Evolutionary conservation across 2,329 filamentous ascomycete species (phyloP).

Genomic region (Dactylonectria macrodidyma): DNA sequence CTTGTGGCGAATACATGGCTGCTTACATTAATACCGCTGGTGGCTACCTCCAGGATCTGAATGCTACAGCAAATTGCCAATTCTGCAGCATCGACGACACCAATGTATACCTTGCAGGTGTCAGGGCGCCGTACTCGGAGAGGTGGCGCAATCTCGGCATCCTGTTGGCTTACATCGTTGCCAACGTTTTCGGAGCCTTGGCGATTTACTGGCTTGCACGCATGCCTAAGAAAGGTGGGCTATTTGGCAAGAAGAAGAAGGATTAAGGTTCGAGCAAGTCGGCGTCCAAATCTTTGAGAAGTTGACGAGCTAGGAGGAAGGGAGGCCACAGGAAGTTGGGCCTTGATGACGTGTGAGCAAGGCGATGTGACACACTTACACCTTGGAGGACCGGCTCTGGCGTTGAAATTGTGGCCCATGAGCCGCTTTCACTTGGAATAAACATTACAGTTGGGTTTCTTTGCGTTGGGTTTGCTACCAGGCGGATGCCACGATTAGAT

Average conservation of each 20-base stretch:
- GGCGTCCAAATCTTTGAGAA: background rate
- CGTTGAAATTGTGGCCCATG: background rate
- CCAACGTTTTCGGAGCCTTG: slow-evolving; percentile 70
- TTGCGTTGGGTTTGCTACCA: background rate
- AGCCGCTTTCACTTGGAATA: background rate
- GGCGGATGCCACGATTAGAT: background rate
- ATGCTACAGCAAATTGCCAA: slow-evolving; percentile 68
- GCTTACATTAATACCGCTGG: slow-evolving; percentile 63
- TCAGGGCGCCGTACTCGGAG: slow-evolving; percentile 68
- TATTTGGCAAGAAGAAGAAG: slow-evolving; percentile 36
- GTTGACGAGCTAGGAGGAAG: background rate
- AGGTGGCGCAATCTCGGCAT: slow-evolving; percentile 80
- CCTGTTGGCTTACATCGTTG: slow-evolving; percentile 71
- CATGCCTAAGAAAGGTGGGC: slow-evolving; percentile 60
- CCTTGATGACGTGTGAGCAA: background rate
- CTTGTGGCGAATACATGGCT: slow-evolving; percentile 72
- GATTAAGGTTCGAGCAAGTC: slow-evolving; percentile 5
- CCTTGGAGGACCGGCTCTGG: background rate
- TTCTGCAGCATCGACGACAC: slow-evolving; percentile 69
- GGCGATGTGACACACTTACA: background rate
- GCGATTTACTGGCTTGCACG: slow-evolving; percentile 69
- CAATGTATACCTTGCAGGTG: slow-evolving; percentile 64
- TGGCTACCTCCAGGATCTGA: slow-evolving; percentile 68
- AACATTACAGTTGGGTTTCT: background rate
- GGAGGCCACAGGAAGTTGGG: background rate